Percentiles rank a stretch among this genome's conserved stretches.
These are phyloP conservation scores for Tetrapisispora pingtungensis DNA, from an alignment of 805 yeast genomes.

Conservation along the genomic window DNA sequence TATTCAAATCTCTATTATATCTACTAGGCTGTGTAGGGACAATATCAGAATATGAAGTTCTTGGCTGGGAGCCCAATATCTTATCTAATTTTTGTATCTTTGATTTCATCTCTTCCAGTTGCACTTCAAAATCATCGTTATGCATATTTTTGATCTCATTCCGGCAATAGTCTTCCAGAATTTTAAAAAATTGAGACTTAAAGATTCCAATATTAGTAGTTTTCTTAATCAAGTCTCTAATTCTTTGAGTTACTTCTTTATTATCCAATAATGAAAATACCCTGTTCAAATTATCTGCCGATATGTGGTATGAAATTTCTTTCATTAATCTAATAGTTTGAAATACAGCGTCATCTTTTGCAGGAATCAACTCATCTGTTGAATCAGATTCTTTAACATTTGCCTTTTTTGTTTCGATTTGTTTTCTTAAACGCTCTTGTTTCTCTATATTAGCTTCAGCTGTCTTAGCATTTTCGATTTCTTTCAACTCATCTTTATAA, in stretches of 20 bases:
- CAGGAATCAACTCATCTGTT: conserved; percentile 1
- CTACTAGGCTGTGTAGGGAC: conserved; percentile 8
- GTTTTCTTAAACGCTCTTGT: conserved; percentile 15
- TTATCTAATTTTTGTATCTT: neutral
- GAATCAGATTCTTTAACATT: conserved; percentile 5
- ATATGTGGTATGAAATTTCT: conserved; percentile 12
- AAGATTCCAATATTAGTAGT: neutral
- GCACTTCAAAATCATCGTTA: neutral
- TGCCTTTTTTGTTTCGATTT: conserved; percentile 10
- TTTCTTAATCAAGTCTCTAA: neutral
- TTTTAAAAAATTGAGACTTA: neutral
- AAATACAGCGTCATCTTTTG: conserved; percentile 3
- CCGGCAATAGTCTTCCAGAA: neutral
- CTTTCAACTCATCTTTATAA: conserved; percentile 13
- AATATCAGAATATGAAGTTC: conserved; percentile 10
- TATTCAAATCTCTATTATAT: conserved; percentile 6
- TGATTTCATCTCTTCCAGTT: neutral
- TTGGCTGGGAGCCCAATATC: neutral
- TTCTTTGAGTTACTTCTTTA: conserved; percentile 6
- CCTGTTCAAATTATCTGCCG: conserved; percentile 9
- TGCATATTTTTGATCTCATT: neutral
- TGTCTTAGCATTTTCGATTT: conserved; percentile 13
- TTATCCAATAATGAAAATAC: conserved; percentile 11
- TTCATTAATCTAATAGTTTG: conserved; percentile 16
- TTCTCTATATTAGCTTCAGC: conserved; percentile 17